Evolutionary conservation across 2,329 filamentous ascomycete genomes (phyloP).

Genomic region (Bertia moriformis): DNA sequence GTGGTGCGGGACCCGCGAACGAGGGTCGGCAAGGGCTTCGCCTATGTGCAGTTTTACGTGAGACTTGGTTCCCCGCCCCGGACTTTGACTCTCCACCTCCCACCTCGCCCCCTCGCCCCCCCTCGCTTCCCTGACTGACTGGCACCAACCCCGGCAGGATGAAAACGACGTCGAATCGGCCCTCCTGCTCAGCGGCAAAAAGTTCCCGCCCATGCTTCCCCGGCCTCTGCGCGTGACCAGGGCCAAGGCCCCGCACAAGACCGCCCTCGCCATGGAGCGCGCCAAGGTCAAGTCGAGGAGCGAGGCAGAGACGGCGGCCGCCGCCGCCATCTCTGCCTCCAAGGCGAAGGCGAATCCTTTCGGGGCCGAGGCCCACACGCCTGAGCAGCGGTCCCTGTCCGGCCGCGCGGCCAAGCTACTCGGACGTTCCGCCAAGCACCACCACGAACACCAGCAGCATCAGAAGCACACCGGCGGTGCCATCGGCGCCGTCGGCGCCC

Average conservation of each 20-base stretch:
- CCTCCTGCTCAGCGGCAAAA: constrained; percentile 75
- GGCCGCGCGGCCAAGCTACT: constrained; percentile 65
- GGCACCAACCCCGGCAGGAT: constrained; percentile 49
- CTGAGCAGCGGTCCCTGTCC: constrained; percentile 55
- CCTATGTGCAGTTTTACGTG: constrained; percentile 87
- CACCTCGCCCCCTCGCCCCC: constrained; percentile 1
- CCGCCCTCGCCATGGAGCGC: constrained; percentile 33
- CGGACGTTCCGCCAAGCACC: constrained; percentile 39
- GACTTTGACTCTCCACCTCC: constrained; percentile 2
- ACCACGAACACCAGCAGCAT: no score
- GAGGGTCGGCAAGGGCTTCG: constrained; percentile 88
- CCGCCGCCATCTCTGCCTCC: constrained; percentile 16
- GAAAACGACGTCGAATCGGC: constrained; percentile 82
- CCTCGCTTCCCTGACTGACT: constrained; percentile 8
- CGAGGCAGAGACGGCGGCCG: constrained; percentile 9
- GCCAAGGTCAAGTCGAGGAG: constrained; percentile 24
- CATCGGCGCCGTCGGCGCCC: constrained; percentile 1
- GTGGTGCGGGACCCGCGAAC: constrained; percentile 82
- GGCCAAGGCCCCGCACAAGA: constrained; percentile 61
- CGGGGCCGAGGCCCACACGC: constrained; percentile 59
- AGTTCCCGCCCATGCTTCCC: constrained; percentile 86
- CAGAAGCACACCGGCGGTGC: constrained; percentile 4
- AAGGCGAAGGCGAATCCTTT: constrained; percentile 22
- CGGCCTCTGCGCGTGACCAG: constrained; percentile 72
- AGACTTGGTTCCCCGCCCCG: constrained; percentile 11